Conservation (phyloP, 306 rosid species). For the Trifolium fragiferum region DNA sequence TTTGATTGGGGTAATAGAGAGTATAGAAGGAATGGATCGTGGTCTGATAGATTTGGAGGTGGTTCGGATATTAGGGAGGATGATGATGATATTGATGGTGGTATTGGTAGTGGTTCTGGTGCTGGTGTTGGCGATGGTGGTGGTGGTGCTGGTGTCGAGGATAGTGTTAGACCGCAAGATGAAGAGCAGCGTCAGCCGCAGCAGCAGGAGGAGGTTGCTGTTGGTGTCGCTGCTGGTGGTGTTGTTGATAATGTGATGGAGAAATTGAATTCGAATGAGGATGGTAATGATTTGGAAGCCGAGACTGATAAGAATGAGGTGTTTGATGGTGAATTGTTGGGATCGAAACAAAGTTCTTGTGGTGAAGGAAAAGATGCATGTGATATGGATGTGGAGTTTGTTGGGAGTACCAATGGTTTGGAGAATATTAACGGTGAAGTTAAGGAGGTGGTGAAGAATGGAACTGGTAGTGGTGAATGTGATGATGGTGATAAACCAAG, state of each 20-base stretch:
- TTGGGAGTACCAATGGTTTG: constrained; percentile 44
- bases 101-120: constrained; percentile 41
- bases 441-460: constrained; percentile 52
- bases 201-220: constrained; percentile 32
- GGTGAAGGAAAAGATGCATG: constrained; percentile 45
- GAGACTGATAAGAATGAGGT: constrained; percentile 43
- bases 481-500: constrained; percentile 57
- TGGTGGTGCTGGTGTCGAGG: constrained; percentile 41
- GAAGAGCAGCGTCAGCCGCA: constrained; percentile 43
- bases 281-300: constrained; percentile 50
- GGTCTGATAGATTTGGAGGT: constrained; percentile 61
- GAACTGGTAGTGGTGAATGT: constrained; percentile 38
- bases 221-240: constrained; percentile 37
- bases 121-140: background rate
- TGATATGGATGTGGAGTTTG: constrained; percentile 43
- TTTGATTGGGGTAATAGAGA: constrained; percentile 76
- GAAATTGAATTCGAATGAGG: constrained; percentile 47
- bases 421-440: constrained; percentile 47
- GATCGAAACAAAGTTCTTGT: constrained; percentile 51
- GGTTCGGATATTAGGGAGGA: constrained; percentile 53
- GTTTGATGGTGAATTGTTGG: constrained; percentile 55
- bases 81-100: constrained; percentile 49
- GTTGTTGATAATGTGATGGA: constrained; percentile 43
- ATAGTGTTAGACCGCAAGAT: constrained; percentile 49
- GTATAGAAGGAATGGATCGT: constrained; percentile 64